phyloP scores from a whole-genome alignment of 352 stramenopile genomes.

The Albugo laibachii region DNA sequence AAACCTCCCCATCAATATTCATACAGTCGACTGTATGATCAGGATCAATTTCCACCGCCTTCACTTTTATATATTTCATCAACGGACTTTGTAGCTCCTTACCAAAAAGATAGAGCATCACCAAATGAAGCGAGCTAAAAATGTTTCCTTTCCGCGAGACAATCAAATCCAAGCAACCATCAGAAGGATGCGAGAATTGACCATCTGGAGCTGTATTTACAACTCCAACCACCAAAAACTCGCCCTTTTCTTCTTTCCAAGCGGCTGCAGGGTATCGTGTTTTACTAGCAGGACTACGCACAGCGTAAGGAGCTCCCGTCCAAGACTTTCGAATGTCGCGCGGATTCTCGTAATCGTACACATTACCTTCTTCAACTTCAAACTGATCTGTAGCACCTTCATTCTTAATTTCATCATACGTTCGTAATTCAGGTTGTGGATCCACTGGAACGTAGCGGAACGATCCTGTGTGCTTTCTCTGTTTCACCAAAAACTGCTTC shows the following conservation, averaged over 20 bases:
- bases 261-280: conserved; percentile 32
- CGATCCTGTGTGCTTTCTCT: conserved; percentile 39
- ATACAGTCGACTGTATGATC: conserved; percentile 40
- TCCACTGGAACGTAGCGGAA: conserved; percentile 51
- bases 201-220: conserved; percentile 55
- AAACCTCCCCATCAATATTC: conserved; percentile 71
- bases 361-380: conserved; percentile 59
- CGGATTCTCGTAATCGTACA: conserved; percentile 22
- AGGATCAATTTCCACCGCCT: conserved; percentile 44
- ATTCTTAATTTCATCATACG: conserved; percentile 63
- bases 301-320: conserved; percentile 23
- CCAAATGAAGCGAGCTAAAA: conserved; percentile 19
- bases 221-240: conserved; percentile 45
- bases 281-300: conserved; percentile 36
- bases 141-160: conserved; percentile 46
- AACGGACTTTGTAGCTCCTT: conserved; percentile 48
- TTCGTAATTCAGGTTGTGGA: conserved; percentile 30
- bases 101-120: conserved; percentile 42
- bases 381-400: conserved; percentile 58
- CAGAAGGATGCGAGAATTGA: conserved; percentile 48
- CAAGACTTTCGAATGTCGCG: conserved; percentile 42
- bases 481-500: conserved; percentile 33
- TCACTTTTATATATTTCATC: conserved; percentile 64
- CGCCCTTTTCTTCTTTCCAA: conserved; percentile 42
- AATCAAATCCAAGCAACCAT: conserved; percentile 61